Evolutionary conservation across 1,139 yeast genomes (phyloP).

Genomic region (Geotrichum australiense): DNA sequence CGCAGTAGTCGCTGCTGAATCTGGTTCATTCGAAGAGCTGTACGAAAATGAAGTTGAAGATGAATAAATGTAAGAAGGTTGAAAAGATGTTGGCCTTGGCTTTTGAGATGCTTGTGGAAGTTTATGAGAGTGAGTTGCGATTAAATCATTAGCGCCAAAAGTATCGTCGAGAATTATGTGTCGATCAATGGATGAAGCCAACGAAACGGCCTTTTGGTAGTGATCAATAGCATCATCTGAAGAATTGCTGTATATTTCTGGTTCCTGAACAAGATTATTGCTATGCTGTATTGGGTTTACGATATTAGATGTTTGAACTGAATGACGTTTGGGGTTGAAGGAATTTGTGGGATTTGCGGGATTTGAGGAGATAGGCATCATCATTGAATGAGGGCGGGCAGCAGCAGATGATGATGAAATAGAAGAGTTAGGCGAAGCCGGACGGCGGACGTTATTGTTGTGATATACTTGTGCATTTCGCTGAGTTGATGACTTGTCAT

Average conservation of each 20-base stretch:
- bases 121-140: background rate
- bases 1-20: background rate
- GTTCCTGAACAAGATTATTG: background rate
- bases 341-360: background rate
- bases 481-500: background rate
- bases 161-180: background rate
- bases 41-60: constrained; percentile 15
- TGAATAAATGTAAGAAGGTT: constrained; percentile 12
- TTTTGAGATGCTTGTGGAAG: constrained; percentile 1
- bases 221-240: background rate
- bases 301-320: constrained; percentile 1
- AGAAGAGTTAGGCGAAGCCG: background rate
- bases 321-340: constrained; percentile 3
- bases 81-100: constrained; percentile 3
- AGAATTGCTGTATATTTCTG: background rate
- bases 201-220: background rate
- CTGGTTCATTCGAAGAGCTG: constrained; percentile 5
- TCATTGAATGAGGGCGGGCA: constrained; percentile 4
- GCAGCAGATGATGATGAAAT: no score
- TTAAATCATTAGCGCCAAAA: background rate
- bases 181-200: constrained; percentile 1
- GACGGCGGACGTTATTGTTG: background rate
- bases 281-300: background rate
- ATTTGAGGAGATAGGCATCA: background rate
- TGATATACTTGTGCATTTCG: background rate